These are phyloP conservation scores for Alternaria sp. DNA, from an alignment of 2,329 filamentous ascomycete genomes.

Conservation along the genomic window DNA sequence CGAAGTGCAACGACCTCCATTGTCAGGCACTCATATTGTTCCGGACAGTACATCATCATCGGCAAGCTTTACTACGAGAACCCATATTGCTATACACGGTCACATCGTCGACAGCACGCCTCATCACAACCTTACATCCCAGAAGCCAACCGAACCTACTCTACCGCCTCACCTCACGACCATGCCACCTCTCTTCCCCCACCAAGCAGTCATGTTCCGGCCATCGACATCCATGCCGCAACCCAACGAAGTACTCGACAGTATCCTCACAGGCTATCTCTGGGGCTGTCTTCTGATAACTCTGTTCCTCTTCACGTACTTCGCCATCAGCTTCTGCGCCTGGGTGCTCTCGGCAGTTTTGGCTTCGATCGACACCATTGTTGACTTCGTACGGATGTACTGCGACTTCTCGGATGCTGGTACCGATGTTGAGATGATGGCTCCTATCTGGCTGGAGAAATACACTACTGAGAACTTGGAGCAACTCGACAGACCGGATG, in stretches of 20 bases:
- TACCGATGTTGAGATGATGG: not conserved
- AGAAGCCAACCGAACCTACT: not conserved
- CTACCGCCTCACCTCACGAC: not conserved
- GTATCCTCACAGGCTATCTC: slow-evolving; percentile 10
- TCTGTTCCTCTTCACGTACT: slow-evolving; percentile 11
- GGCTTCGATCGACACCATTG: not conserved
- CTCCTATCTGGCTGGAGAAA: not conserved
- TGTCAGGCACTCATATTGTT: not conserved
- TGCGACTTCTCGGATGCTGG: not conserved
- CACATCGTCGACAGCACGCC: too few species aligned
- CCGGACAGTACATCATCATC: not conserved
- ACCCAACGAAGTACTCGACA: slow-evolving; percentile 5
- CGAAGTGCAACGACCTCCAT: not conserved
- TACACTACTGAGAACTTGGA: not conserved
- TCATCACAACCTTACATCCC: too few species aligned
- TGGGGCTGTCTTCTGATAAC: slow-evolving; percentile 5
- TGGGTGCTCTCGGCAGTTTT: not conserved
- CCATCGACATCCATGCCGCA: not conserved
- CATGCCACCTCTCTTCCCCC: slow-evolving; percentile 4
- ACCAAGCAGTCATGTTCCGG: not conserved
- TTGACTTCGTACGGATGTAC: not conserved
- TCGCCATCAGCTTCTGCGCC: not conserved
- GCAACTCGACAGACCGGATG: too few species aligned
- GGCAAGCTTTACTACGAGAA: not conserved
- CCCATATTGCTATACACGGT: too few species aligned